Evolutionary conservation across 23 red algal genomes (phyloP).

Genomic region (Cyanidiococcus yangmingshanensis): DNA sequence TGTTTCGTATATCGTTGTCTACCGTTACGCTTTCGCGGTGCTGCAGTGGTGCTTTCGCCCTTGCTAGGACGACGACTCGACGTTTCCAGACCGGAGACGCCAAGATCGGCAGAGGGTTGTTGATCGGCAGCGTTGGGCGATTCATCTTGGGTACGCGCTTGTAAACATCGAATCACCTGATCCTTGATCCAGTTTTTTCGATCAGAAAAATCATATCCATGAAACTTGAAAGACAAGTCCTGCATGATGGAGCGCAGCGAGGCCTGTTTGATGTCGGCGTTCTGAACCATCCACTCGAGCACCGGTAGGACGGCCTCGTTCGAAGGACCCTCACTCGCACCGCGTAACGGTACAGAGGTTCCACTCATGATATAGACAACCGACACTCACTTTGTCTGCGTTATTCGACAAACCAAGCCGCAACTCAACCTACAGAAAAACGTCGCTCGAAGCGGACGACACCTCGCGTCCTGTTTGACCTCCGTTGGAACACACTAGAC

Average conservation of each 20-base stretch:
- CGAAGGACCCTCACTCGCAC: background rate
- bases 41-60: background rate
- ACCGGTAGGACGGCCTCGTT: conserved; percentile 7
- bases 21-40: background rate
- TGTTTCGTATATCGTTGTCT: background rate
- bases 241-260: conserved; percentile 16
- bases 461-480: too few species aligned
- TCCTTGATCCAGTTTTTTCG: conserved; percentile 6
- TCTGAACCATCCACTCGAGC: conserved; percentile 5
- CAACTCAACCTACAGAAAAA: too few species aligned
- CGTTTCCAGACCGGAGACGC: background rate
- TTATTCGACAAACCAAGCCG: too few species aligned
- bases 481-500: too few species aligned
- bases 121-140: background rate
- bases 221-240: conserved; percentile 14
- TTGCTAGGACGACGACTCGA: too few species aligned
- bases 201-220: background rate
- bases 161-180: conserved; percentile 1
- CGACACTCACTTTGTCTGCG: too few species aligned
- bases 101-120: background rate
- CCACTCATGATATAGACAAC: too few species aligned
- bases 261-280: conserved; percentile 2
- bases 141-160: background rate
- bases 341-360: too few species aligned
- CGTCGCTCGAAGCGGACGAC: too few species aligned